Evolutionary conservation across 164 flowering plant species (phyloP).

Genomic region (Hamamelis virginiana): DNA sequence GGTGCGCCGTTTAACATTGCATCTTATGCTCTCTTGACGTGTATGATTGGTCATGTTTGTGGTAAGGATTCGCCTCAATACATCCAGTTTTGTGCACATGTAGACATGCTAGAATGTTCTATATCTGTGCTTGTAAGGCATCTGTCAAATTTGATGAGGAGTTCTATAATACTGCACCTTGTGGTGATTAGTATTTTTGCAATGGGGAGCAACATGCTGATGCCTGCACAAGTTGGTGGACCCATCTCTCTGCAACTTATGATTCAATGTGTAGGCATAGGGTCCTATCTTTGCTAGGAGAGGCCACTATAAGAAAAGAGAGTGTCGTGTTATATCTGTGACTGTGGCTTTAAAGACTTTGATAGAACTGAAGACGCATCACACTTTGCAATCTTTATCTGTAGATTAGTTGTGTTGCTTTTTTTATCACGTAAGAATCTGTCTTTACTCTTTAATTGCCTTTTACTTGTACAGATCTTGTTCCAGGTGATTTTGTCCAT

Average conservation of each 20-base stretch:
- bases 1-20: conserved; percentile 98
- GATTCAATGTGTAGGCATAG: background rate
- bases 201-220: background rate
- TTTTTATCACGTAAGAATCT: background rate
- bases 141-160: background rate
- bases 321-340: background rate
- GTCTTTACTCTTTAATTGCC: background rate
- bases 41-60: conserved; percentile 97
- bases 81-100: background rate
- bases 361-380: no score
- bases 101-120: background rate
- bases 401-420: background rate
- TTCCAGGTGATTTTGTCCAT: conserved; percentile 89
- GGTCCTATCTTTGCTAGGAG: background rate
- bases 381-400: no score
- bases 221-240: background rate
- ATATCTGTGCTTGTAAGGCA: background rate
- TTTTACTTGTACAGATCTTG: conserved; percentile 53
- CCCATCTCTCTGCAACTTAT: background rate
- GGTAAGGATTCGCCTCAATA: conserved; percentile 47
- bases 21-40: conserved; percentile 82
- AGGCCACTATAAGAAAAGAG: background rate
- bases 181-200: background rate
- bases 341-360: background rate
- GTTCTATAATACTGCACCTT: background rate